Conservation (phyloP, 2,329 filamentous ascomycete genomes). For the Talaromyces atroroseus region DNA sequence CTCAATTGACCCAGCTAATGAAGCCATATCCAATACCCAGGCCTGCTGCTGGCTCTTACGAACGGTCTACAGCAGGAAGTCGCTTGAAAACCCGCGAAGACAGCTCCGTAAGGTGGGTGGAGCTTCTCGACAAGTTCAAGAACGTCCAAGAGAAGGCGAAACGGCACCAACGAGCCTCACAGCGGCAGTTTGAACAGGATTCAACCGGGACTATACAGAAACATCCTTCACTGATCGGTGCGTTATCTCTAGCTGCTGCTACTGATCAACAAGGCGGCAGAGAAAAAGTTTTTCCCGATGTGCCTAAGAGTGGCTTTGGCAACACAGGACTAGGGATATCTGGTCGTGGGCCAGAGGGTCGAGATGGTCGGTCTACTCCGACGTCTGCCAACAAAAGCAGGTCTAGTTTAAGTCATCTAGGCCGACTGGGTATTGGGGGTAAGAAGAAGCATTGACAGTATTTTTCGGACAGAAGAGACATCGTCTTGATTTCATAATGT, state of each 20-base stretch:
- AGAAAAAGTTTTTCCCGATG: slow-evolving; percentile 31
- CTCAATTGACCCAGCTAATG: not conserved
- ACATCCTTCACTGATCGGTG: slow-evolving; percentile 25
- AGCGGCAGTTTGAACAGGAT: slow-evolving; percentile 45
- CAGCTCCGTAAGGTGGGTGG: slow-evolving; percentile 79
- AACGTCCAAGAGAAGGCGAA: slow-evolving; percentile 81
- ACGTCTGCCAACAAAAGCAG: slow-evolving; percentile 52
- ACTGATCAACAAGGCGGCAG: slow-evolving; percentile 20
- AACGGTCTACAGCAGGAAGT: slow-evolving; percentile 57
- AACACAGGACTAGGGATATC: slow-evolving; percentile 24
- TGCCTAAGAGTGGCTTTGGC: slow-evolving; percentile 23
- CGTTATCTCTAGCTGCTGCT: slow-evolving; percentile 26
- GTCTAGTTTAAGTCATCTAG: slow-evolving; percentile 63
- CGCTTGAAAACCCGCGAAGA: slow-evolving; percentile 79
- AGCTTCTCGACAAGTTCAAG: slow-evolving; percentile 91
- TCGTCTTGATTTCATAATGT: not conserved
- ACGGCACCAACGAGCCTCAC: slow-evolving; percentile 55
- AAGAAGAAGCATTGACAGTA: slow-evolving; percentile 46
- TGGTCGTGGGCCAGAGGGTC: slow-evolving; percentile 45
- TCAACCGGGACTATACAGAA: slow-evolving; percentile 44
- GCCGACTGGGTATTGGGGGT: slow-evolving; percentile 64
- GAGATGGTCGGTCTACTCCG: slow-evolving; percentile 23
- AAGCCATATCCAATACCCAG: not conserved
- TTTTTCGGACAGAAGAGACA: not conserved
- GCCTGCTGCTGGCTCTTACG: slow-evolving; percentile 49